Evolutionary conservation across 768 basidiomycete genomes (phyloP), one percentile per base, ranked within the genome.

Genomic region (Leccinellum albellum): DNA sequence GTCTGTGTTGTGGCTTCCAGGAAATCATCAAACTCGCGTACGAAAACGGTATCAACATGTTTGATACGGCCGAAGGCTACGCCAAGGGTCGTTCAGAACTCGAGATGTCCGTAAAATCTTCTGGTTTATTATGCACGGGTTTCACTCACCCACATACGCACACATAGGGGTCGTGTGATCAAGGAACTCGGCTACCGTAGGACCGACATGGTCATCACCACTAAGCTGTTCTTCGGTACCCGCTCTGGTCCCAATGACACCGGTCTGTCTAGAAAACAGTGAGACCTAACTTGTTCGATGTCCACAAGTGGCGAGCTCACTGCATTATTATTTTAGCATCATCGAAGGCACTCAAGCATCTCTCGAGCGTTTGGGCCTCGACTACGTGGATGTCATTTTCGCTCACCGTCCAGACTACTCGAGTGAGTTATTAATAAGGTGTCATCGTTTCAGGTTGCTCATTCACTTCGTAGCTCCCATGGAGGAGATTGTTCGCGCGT

Each of bases 201-300:
- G 32, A 66, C 69, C 23, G 82, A 85, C 55, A 53, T 82, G 60
- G 67, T 85, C 64, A 72, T 85, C 61, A 76, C 80, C 29, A 85
- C 82, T 61, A 85, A 85, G 61, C 33, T 85, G 61, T 85, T 78
- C 74, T 84, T 83, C 60, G 84, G 84, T 32, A 78, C 79, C 28
- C 69, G 77, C 31, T 63, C 66, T 17, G 80, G 80, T 53, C 80
- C 78, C 10, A 79, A 79, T 49, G 74, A 74, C 50, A 66, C 60
- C 7, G 75, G 73, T 57, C 55, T 76, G 7, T 76, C 71, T 13
- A 69, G 68, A 51, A 70, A 68, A 55, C 70, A 72, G 72, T 66
- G 1, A 31, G 71, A 61, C 21, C 23, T 9, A 37, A 17, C 8
- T 37, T 37, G 28, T 10, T 21, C 45, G 20, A 14, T n/a, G 5